Evolutionary conservation across 2,329 filamentous ascomycete species (phyloP).

Genomic region (Calonectria pteridis): DNA sequence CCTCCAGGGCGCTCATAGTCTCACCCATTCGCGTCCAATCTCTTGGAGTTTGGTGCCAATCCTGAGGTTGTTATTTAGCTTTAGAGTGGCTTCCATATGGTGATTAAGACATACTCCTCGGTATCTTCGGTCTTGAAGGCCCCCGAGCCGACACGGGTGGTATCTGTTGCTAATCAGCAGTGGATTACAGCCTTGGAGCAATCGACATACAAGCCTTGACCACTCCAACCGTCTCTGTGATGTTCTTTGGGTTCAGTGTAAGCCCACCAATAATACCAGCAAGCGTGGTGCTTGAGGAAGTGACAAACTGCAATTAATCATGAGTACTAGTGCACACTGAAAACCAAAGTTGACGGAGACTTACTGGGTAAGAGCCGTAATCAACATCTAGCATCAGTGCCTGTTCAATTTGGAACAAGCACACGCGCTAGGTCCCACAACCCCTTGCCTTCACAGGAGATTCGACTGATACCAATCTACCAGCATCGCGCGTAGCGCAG

Average conservation of each 20-base stretch:
- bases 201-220: constrained; percentile 71
- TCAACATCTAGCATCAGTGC: constrained; percentile 76
- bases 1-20: constrained; percentile 27
- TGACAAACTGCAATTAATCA: constrained; percentile 55
- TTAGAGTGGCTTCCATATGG: constrained; percentile 31
- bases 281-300: constrained; percentile 67
- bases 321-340: constrained; percentile 26
- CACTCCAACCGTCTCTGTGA: constrained; percentile 72
- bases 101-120: constrained; percentile 49
- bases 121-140: constrained; percentile 76
- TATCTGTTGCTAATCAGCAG: constrained; percentile 58
- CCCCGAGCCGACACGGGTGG: constrained; percentile 71
- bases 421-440: constrained; percentile 32
- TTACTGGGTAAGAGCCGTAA: constrained; percentile 56
- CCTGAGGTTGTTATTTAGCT: constrained; percentile 41
- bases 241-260: constrained; percentile 70
- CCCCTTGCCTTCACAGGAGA: constrained; percentile 34
- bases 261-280: constrained; percentile 73
- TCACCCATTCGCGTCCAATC: constrained; percentile 57
- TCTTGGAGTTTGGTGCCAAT: constrained; percentile 61
- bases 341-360: constrained; percentile 32
- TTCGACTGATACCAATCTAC: constrained; percentile 26
- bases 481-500: constrained; percentile 21
- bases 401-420: constrained; percentile 38
- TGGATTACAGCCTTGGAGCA: constrained; percentile 31